Evolutionary conservation across 306 rosid species (phyloP).

Genomic region (Glycine tomentella): DNA sequence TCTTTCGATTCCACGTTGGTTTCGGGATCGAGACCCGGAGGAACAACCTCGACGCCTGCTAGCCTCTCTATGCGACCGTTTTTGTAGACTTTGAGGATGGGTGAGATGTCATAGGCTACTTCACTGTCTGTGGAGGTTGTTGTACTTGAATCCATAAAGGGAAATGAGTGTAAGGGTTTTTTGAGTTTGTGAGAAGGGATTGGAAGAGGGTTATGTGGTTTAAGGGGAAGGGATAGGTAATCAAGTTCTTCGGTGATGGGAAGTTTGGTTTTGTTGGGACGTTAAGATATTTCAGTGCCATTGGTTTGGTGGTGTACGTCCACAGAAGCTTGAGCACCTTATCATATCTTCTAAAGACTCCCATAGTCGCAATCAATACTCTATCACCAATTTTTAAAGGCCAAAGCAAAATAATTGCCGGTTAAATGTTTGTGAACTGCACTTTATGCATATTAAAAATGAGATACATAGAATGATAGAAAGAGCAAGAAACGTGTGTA

Average conservation of each 20-base stretch:
- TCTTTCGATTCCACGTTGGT: constrained; percentile 77
- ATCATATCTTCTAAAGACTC: neutral
- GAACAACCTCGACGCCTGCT: constrained; percentile 49
- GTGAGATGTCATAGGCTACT: constrained; percentile 56
- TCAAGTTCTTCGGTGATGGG: neutral
- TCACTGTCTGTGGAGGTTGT: constrained; percentile 39
- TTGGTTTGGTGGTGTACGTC: too few species aligned
- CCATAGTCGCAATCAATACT: neutral
- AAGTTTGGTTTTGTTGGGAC: neutral
- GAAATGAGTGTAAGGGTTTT: neutral
- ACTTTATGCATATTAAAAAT: too few species aligned
- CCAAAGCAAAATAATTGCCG: neutral
- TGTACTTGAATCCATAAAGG: constrained; percentile 54
- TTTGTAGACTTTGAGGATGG: constrained; percentile 65
- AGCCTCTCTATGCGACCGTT: constrained; percentile 66
- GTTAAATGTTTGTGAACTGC: too few species aligned
- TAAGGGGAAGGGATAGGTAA: neutral
- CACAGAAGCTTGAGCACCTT: neutral
- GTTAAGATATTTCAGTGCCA: neutral
- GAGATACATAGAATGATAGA: too few species aligned
- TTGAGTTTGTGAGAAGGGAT: neutral
- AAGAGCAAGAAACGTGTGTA: too few species aligned
- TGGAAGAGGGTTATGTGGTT: neutral
- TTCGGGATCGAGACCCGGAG: constrained; percentile 54
- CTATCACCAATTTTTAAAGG: neutral